Percentiles rank a stretch among this genome's conserved stretches.
phyloP scores from a whole-genome alignment of 2,329 filamentous ascomycete species.

The Dactylonectria macrodidyma region DNA sequence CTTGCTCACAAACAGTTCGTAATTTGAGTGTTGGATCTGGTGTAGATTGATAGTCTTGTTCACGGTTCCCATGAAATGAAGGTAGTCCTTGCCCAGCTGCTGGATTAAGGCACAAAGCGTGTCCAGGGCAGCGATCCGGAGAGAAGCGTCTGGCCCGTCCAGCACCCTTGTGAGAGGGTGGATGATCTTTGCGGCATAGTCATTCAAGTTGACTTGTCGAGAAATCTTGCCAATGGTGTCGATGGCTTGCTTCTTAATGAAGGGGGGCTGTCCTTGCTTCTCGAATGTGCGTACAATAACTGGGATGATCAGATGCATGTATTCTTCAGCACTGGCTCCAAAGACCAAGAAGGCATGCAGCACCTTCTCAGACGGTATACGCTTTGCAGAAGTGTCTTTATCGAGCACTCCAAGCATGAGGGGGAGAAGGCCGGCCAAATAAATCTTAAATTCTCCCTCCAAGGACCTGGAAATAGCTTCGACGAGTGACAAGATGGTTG shows the following conservation, averaged over 20 bases:
- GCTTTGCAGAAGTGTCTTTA: slow-evolving; percentile 81
- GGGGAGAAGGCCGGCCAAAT: slow-evolving; percentile 88
- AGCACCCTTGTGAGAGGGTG: slow-evolving; percentile 91
- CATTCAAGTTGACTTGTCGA: slow-evolving; percentile 95
- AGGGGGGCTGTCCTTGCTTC: slow-evolving; percentile 83
- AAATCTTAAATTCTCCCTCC: slow-evolving; percentile 98
- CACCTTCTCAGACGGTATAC: slow-evolving; percentile 89
- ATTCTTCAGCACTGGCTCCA: slow-evolving; percentile 95
- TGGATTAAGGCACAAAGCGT: slow-evolving; percentile 96
- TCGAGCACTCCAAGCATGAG: slow-evolving; percentile 96
- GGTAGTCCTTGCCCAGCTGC: slow-evolving; percentile 94
- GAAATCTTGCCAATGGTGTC: slow-evolving; percentile 96
- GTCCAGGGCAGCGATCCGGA: slow-evolving; percentile 89
- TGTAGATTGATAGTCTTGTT: slow-evolving; percentile 87
- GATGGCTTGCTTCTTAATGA: slow-evolving; percentile 89
- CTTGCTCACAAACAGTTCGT: slow-evolving; percentile 92
- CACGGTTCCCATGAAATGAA: slow-evolving; percentile 93
- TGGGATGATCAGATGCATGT: slow-evolving; percentile 98
- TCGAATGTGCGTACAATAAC: slow-evolving; percentile 96
- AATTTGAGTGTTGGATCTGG: slow-evolving; percentile 90
- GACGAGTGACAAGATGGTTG: slow-evolving; percentile 91
- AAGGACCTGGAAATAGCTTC: slow-evolving; percentile 95
- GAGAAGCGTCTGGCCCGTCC: slow-evolving; percentile 76
- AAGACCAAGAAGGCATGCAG: slow-evolving; percentile 97
- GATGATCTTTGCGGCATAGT: slow-evolving; percentile 96